phyloP scores from a whole-genome alignment of 192 early-diverging fungal species.

The Chytriomyces sp. region DNA sequence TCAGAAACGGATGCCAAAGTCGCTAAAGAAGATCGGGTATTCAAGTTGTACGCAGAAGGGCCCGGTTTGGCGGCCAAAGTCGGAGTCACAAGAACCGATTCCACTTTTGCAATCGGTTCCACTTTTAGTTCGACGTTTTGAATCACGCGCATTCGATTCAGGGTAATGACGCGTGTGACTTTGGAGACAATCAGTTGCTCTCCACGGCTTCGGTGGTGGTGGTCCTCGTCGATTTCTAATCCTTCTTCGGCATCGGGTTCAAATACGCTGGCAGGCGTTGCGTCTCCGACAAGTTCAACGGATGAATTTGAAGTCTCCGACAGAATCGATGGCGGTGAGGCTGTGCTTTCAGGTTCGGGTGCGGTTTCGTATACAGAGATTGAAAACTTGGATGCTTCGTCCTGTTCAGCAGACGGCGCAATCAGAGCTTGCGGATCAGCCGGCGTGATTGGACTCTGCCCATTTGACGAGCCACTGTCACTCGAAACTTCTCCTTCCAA shows the following conservation, averaged over 20 bases:
- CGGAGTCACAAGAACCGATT: not conserved
- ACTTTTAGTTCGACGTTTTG: slow-evolving; percentile 11
- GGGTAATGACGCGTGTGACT: slow-evolving; percentile 23
- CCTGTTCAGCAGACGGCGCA: not conserved
- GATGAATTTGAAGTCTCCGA: not conserved
- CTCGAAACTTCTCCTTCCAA: not conserved
- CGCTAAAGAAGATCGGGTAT: not conserved
- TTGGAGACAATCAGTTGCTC: slow-evolving; percentile 22
- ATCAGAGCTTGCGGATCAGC: not conserved
- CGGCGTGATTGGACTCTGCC: not conserved
- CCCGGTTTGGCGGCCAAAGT: too few relatives aligned
- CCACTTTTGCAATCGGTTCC: slow-evolving; percentile 18
- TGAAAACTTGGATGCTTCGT: not conserved
- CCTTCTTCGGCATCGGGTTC: not conserved
- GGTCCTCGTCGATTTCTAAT: not conserved
- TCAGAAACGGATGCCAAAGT: not conserved
- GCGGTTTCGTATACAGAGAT: not conserved
- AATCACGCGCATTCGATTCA: not conserved
- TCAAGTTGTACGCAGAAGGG: not conserved
- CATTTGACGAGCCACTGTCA: not conserved
- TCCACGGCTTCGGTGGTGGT: too few relatives aligned
- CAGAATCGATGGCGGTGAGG: not conserved
- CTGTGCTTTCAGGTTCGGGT: not conserved
- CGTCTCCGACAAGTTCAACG: not conserved
- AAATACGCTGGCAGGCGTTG: not conserved